These are phyloP conservation scores for Claviceps pazoutovae DNA, from an alignment of 2,329 filamentous ascomycete species.

Conservation along the genomic window DNA sequence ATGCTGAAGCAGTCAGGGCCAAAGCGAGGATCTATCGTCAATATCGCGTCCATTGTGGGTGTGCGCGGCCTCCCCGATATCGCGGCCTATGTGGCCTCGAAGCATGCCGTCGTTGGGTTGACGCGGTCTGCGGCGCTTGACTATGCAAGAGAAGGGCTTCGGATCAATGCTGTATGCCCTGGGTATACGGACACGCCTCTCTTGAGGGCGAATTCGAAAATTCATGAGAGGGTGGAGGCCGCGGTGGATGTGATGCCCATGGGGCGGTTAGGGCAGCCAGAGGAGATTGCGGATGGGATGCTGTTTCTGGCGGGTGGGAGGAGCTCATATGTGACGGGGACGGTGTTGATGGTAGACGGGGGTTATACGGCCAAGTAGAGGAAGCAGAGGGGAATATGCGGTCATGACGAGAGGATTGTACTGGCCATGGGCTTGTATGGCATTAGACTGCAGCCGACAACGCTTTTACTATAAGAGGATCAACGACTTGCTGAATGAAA, in stretches of 20 bases:
- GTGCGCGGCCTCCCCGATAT: constrained; percentile 23
- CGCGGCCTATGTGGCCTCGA: constrained; percentile 36
- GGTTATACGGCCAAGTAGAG: constrained; percentile 17
- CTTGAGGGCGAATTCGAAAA: constrained; percentile 9
- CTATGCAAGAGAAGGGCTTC: constrained; percentile 36
- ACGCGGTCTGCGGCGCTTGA: constrained; percentile 38
- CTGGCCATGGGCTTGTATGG: no score
- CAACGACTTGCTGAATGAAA: no score
- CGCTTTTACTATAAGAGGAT: no score
- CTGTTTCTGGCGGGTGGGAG: constrained; percentile 37
- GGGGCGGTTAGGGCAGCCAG: constrained; percentile 29
- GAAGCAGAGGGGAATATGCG: no score
- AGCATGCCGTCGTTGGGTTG: constrained; percentile 40
- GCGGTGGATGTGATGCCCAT: constrained; percentile 23
- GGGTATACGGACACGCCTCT: constrained; percentile 32
- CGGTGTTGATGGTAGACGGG: constrained; percentile 32
- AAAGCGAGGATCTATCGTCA: not conserved
- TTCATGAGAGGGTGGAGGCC: not conserved
- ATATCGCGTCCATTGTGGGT: constrained; percentile 26
- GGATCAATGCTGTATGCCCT: constrained; percentile 48
- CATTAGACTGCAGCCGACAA: no score
- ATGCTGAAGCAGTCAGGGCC: no score
- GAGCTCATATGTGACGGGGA: constrained; percentile 38
- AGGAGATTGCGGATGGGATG: constrained; percentile 41
- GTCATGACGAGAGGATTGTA: no score